A percentile compares a stretch with the other conserved stretches of the same genome.
Evolutionary conservation across 345 rosid species (phyloP).

Genomic region (Acer yangbiense): DNA sequence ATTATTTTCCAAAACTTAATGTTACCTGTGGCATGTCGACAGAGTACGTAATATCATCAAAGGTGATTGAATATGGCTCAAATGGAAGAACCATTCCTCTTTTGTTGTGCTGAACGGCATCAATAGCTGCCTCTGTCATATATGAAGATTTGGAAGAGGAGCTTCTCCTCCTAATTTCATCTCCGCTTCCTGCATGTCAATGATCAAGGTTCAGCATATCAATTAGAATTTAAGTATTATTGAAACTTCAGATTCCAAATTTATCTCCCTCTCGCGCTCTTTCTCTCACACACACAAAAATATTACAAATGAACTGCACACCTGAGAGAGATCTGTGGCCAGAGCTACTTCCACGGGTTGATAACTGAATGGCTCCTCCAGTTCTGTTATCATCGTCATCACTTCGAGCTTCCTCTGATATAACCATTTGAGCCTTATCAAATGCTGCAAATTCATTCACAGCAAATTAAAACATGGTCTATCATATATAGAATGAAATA

Average conservation of each 20-base stretch:
- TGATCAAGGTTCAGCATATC: background rate
- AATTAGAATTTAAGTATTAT: background rate
- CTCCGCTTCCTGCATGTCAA: conserved; percentile 15
- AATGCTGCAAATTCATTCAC: conserved; percentile 47
- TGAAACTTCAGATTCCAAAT: too few species aligned
- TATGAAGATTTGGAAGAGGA: conserved; percentile 18
- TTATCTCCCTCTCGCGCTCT: too few species aligned
- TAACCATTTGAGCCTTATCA: conserved; percentile 51
- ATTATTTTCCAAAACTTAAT: background rate
- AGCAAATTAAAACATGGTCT: background rate
- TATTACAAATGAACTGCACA: background rate
- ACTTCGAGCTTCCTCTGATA: conserved; percentile 38
- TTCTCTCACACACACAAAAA: background rate
- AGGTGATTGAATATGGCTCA: conserved; percentile 52
- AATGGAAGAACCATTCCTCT: conserved; percentile 72
- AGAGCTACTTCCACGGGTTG: conserved; percentile 23
- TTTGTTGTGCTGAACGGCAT: conserved; percentile 24
- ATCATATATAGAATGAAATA: conserved; percentile 4
- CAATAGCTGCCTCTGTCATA: conserved; percentile 23
- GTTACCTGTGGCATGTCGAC: conserved; percentile 72
- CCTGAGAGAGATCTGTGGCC: conserved; percentile 26
- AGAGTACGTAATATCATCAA: conserved; percentile 48
- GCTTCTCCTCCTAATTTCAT: conserved; percentile 25
- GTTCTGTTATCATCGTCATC: conserved; percentile 21
- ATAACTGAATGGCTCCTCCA: conserved; percentile 37